Evolutionary conservation across 345 rosid species (phyloP).

Genomic region (Clausena lansium): DNA sequence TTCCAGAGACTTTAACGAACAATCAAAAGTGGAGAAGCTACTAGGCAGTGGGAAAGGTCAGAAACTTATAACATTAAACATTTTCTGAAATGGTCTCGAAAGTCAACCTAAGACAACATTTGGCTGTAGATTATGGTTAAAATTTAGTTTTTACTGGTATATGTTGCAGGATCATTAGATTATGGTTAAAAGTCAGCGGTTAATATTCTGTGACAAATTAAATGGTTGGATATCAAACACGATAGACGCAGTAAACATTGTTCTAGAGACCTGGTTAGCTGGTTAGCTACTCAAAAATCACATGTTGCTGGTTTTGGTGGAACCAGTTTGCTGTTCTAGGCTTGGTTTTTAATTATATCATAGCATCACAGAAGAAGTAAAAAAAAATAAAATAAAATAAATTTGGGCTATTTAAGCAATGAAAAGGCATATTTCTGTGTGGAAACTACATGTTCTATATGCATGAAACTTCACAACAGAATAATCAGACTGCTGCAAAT

Average conservation of each 20-base stretch:
- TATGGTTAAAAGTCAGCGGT: neutral
- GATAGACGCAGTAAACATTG: no score
- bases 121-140: constrained; percentile 10
- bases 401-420: neutral
- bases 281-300: neutral
- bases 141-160: neutral
- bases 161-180: neutral
- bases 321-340: neutral
- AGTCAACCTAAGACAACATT: neutral
- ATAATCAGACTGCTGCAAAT: constrained; percentile 1
- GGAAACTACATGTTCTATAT: neutral
- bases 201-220: no score
- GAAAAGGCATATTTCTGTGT: neutral
- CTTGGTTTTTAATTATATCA: neutral
- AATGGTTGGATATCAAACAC: neutral
- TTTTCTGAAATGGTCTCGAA: neutral
- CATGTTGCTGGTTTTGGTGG: neutral
- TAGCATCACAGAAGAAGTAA: neutral
- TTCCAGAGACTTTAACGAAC: constrained; percentile 30
- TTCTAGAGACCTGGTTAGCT: no score
- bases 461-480: neutral
- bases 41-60: constrained; percentile 86
- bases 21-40: constrained; percentile 70
- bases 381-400: no score
- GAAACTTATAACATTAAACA: constrained; percentile 22